Evolutionary conservation across 2,329 filamentous ascomycete genomes (phyloP).

Genomic region (Hymenoscyphus salicellus): DNA sequence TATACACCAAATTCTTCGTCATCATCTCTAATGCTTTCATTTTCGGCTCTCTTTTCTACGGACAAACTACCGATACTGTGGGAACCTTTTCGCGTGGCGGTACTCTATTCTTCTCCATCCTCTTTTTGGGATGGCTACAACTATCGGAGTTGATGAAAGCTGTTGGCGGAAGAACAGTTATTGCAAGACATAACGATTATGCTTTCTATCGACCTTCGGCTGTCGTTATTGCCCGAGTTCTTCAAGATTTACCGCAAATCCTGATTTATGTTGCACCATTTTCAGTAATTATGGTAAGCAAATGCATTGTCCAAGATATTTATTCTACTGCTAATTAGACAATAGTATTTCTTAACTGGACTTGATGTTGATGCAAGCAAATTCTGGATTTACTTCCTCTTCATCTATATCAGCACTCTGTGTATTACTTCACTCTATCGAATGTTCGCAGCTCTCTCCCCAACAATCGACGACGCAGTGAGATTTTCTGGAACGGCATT

Average conservation of each 20-base stretch:
- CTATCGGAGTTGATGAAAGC: constrained; percentile 76
- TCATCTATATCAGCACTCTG: constrained; percentile 61
- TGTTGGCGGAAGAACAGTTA: constrained; percentile 66
- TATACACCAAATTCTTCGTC: constrained; percentile 32
- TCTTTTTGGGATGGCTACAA: constrained; percentile 69
- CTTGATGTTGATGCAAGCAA: constrained; percentile 58
- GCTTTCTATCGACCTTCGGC: constrained; percentile 69
- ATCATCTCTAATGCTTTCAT: constrained; percentile 58
- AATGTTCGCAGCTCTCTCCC: constrained; percentile 64
- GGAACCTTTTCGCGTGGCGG: constrained; percentile 64
- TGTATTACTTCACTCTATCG: constrained; percentile 63
- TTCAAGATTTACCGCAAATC: constrained; percentile 62
- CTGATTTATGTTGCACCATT: constrained; percentile 57
- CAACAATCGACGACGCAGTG: constrained; percentile 64
- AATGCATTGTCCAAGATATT: constrained; percentile 6
- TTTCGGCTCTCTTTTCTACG: constrained; percentile 76
- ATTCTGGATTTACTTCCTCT: constrained; percentile 64
- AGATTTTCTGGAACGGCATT: constrained; percentile 54
- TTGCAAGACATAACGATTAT: constrained; percentile 64
- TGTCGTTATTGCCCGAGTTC: constrained; percentile 59
- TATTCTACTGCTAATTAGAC: constrained; percentile 48
- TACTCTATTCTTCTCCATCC: constrained; percentile 62
- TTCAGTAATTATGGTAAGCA: constrained; percentile 49
- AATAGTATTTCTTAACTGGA: constrained; percentile 71
- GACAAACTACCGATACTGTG: constrained; percentile 54